These are phyloP conservation scores for Ganoderma leucocontextum DNA, from an alignment of 1,284 basidiomycete species.

Conservation along the genomic window DNA sequence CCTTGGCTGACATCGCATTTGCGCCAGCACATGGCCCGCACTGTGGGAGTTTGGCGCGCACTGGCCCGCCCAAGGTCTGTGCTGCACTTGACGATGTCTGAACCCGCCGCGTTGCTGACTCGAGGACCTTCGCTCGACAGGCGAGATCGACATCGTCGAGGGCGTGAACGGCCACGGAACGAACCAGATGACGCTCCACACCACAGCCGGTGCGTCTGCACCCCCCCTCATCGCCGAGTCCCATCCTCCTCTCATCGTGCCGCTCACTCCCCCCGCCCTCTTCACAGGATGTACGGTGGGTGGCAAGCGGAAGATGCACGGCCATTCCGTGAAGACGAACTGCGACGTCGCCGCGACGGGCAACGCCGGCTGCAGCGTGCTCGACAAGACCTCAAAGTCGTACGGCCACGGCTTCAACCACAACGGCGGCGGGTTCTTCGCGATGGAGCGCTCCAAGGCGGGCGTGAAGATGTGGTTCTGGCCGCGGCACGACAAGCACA, in stretches of 20 bases:
- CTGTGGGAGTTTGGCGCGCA: neutral
- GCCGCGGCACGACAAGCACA: conserved; percentile 49
- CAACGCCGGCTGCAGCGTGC: conserved; percentile 71
- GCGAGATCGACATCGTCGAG: conserved; percentile 77
- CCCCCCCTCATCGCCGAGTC: neutral
- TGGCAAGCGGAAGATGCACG: conserved; percentile 28
- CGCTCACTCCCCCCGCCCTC: neutral
- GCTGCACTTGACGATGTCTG: too few relatives aligned
- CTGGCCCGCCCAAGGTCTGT: conserved; percentile 40
- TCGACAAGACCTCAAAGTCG: conserved; percentile 43
- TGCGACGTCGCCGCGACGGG: conserved; percentile 61
- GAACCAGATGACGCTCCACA: conserved; percentile 72
- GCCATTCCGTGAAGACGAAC: conserved; percentile 40
- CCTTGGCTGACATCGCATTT: neutral
- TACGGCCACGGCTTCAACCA: conserved; percentile 65
- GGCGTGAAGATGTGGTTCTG: conserved; percentile 71
- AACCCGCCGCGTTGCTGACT: too few relatives aligned
- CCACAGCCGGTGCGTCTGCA: conserved; percentile 49
- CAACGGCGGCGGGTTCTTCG: conserved; percentile 64
- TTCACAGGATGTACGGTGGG: neutral
- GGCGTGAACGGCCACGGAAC: conserved; percentile 66
- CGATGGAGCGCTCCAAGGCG: conserved; percentile 57
- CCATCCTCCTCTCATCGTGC: neutral
- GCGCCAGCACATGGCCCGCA: neutral
- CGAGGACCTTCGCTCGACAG: conserved; percentile 38